These are phyloP conservation scores for Lodderomyces elongisporus DNA, from an alignment of 1,139 yeast genomes.

Conservation along the genomic window DNA sequence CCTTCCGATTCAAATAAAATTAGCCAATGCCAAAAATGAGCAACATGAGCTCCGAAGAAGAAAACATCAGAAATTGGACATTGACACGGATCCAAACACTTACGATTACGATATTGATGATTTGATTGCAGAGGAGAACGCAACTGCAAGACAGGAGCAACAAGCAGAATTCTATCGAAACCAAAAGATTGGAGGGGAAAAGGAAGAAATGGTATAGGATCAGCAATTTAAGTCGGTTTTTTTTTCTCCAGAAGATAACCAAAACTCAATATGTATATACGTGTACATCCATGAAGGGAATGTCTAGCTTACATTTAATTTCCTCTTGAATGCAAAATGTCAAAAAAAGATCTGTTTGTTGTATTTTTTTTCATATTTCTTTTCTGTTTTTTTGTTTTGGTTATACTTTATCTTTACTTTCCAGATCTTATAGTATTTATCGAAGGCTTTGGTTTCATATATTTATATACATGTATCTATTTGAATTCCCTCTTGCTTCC, in stretches of 20 bases:
- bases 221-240: background rate
- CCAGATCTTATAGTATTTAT: background rate
- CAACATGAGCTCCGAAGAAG: conserved; percentile 15
- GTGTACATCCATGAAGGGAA: too few species aligned
- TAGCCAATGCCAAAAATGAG: conserved; percentile 16
- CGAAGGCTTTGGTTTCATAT: too few species aligned
- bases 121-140: conserved; percentile 26
- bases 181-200: conserved; percentile 25
- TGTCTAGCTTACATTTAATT: too few species aligned
- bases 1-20: conserved; percentile 33
- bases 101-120: conserved; percentile 30
- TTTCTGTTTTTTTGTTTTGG: background rate
- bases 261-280: too few species aligned
- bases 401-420: background rate
- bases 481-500: too few species aligned
- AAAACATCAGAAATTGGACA: conserved; percentile 28
- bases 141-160: conserved; percentile 18
- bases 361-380: too few species aligned
- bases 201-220: conserved; percentile 25
- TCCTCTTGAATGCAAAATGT: too few species aligned
- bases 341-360: too few species aligned
- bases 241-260: too few species aligned
- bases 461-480: too few species aligned
- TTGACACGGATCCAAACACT: conserved; percentile 32
- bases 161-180: conserved; percentile 23